Evolutionary conservation across 1,139 yeast genomes (phyloP), one percentile per base, ranked within the genome.

Genomic region (Arxiozyma slooffiae): DNA sequence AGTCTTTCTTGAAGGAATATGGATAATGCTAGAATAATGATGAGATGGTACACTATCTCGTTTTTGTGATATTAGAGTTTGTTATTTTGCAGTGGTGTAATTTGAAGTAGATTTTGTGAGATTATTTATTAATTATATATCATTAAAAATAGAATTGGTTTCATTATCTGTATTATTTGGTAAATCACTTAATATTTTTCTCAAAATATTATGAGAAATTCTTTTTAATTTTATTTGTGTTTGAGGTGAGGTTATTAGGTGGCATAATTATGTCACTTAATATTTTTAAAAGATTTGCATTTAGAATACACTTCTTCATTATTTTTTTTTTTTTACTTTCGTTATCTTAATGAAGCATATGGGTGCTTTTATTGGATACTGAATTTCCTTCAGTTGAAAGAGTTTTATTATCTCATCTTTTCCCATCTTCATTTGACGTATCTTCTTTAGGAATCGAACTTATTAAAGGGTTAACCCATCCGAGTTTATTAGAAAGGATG

Each of bases 161-260:
- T 30, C 36, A 11, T 30, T 30, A 30, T 30, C 36, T 23, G 52
- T 46, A 37, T 53, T 53, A 51, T 58, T 54, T 3, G 65, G 59
- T 20, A 61, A 48, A 48, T 53, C 54, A 47, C 64, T 60, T 21
- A 61, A 41, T 7, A 64, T 60, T 37, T 58, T 57, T 46, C 55
- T 57, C 38, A 61, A 44, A 9, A 55, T 36, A n/a, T 44, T 44
- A 4, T 26, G 41, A 18, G 44, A 24, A 17, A 23, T 24, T 18
- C 30, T 41, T 18, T 41, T 41, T 23, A n/a, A 24, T 41, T 26
- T 16, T 41, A 8, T 41, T 41, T 9, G 44, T 41, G 37, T 18
- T 41, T 34, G 38, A 43, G 16, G 22, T 14, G 24, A 20, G 17
- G 11, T 5, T 38, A 21, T 6, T 4, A 7, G 46, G 14, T 21